Evolutionary conservation across 345 rosid species (phyloP).

Genomic region (Euphorbia lathyris): DNA sequence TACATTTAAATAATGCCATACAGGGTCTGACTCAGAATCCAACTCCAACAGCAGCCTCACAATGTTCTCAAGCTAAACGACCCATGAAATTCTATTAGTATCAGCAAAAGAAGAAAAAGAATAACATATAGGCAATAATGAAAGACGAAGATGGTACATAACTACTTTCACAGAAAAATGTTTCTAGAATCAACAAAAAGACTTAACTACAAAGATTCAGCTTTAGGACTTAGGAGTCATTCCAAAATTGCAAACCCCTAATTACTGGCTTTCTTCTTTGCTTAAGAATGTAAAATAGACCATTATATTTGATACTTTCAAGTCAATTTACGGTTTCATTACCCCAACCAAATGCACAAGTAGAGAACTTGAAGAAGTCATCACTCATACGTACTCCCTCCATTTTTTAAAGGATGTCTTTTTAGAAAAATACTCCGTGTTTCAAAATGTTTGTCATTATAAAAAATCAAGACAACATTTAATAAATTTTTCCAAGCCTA

Average conservation of each 20-base stretch:
- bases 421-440: too few relatives aligned
- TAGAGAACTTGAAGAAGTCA: neutral
- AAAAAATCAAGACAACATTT: too few relatives aligned
- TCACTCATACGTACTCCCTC: neutral
- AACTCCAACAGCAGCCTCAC: slow-evolving; percentile 94
- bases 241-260: neutral
- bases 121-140: neutral
- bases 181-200: neutral
- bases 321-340: too few relatives aligned
- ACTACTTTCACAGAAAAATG: neutral
- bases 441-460: too few relatives aligned
- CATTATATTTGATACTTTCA: too few relatives aligned
- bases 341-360: too few relatives aligned
- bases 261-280: neutral
- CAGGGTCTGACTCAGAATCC: slow-evolving; percentile 97
- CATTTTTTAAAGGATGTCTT: too few relatives aligned
- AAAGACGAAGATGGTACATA: neutral
- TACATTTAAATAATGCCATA: slow-evolving; percentile 90
- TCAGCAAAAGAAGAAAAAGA: slow-evolving; percentile 13
- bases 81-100: slow-evolving; percentile 16
- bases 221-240: neutral
- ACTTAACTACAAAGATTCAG: neutral
- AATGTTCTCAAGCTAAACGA: slow-evolving; percentile 85
- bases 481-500: too few relatives aligned
- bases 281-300: too few relatives aligned